Percentiles rank a stretch among this genome's conserved stretches.
Evolutionary conservation across 1,139 yeast genomes (phyloP).

Genomic region (Chernovozyma aurita): DNA sequence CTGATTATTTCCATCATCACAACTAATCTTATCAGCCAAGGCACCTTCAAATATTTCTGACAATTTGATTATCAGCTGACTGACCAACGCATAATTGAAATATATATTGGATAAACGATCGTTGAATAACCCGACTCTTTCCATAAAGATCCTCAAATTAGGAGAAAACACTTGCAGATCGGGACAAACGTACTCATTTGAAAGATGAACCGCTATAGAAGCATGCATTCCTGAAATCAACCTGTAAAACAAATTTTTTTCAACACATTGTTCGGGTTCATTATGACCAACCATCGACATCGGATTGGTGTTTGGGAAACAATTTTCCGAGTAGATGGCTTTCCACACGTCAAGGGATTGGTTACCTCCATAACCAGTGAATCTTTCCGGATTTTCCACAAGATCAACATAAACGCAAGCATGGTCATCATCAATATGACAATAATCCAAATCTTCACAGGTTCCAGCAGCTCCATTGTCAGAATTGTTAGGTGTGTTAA

Average conservation of each 20-base stretch:
- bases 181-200: conserved; percentile 77
- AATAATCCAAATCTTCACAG: conserved; percentile 46
- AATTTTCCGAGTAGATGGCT: conserved; percentile 87
- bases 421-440: conserved; percentile 58
- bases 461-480: conserved; percentile 14
- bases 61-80: conserved; percentile 73
- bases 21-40: conserved; percentile 22
- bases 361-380: conserved; percentile 92
- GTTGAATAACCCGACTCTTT: conserved; percentile 82
- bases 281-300: conserved; percentile 26
- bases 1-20: conserved; percentile 16
- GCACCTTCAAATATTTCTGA: conserved; percentile 23
- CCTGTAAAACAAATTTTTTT: conserved; percentile 84
- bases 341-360: conserved; percentile 93
- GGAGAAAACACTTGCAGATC: conserved; percentile 66
- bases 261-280: conserved; percentile 59
- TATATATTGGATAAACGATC: conserved; percentile 88
- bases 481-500: conserved; percentile 19
- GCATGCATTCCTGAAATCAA: conserved; percentile 93
- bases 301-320: conserved; percentile 58
- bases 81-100: conserved; percentile 85
- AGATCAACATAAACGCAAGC: conserved; percentile 79
- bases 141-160: conserved; percentile 75
- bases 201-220: conserved; percentile 87
- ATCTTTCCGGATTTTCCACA: conserved; percentile 88